Evolutionary conservation across 768 basidiomycete genomes (phyloP).

Genomic region (Hypsizygus marmoreus): DNA sequence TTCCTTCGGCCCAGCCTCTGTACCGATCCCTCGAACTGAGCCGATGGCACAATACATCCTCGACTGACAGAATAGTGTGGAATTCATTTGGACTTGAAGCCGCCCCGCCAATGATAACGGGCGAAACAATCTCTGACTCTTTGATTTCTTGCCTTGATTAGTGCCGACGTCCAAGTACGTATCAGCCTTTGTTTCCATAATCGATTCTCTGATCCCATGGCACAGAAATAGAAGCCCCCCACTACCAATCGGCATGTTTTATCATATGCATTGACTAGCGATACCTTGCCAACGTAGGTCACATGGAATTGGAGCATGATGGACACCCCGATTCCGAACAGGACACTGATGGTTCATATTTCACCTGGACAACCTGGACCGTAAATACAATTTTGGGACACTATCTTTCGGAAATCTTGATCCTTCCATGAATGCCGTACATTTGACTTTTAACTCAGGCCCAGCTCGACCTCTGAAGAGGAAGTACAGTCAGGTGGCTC

Average conservation of each 20-base stretch:
- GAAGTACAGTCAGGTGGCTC: slow-evolving; percentile 14
- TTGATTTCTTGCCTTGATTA: too few relatives aligned
- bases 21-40: too few relatives aligned
- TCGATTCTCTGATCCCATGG: slow-evolving; percentile 1
- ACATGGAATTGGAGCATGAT: too few relatives aligned
- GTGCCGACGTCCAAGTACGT: too few relatives aligned
- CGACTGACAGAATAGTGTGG: too few relatives aligned
- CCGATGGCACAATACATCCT: too few relatives aligned
- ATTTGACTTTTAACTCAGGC: slow-evolving; percentile 16
- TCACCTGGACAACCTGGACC: neutral
- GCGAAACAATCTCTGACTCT: too few relatives aligned
- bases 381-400: too few relatives aligned
- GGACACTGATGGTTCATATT: neutral
- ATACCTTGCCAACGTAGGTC: neutral
- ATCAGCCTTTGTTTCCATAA: neutral
- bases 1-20: too few relatives aligned
- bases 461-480: slow-evolving; percentile 4
- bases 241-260: neutral
- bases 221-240: neutral
- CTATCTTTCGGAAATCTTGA: too few relatives aligned
- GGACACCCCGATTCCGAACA: neutral
- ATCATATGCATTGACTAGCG: neutral
- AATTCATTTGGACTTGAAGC: too few relatives aligned
- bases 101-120: too few relatives aligned
- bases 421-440: slow-evolving; percentile 7